Evolutionary conservation across 805 yeast genomes (phyloP), one percentile per base, ranked within the genome.

Genomic region (Sugiyamaella valdiviana): DNA sequence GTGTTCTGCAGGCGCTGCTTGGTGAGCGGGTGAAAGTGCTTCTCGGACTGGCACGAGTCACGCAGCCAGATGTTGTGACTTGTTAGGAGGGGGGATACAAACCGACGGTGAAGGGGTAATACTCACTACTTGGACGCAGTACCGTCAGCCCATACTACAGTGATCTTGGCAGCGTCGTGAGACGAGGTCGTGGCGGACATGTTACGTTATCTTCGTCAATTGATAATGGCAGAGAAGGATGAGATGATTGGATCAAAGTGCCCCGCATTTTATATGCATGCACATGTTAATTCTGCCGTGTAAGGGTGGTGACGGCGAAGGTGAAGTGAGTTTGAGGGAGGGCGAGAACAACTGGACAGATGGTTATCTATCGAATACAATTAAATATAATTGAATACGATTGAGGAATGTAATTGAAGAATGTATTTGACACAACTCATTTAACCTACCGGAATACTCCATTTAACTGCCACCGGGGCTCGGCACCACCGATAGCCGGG

Each of bases 1-100:
- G 83, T 75, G 56, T 80, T 76, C 42, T 78, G 68, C 20, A 80
- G 63, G 44, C 86, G 64, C 62, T 82, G 87, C 56, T 76, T 78
- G 29, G 87, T 82, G 42, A 65, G 58, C 2, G 72, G 64, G 58
- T 75, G 80, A 63, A 71, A 79, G 62, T 85, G 80, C 23, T 68
- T 54, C 9, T 65, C 62, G 53, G 85, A 81, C 52, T 74, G 82
- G 55, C 87, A 82, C 56, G 75, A 73, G 61, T 82, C 87, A 42
- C 87, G 67, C 16, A 82, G 68, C 86, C 86, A 82, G 41, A 82
- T 70, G 59, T 74, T 61, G 58, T 78, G 79, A 51, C 57, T 55
- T 14, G n/a, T 22, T 35, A 20, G 38, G 16, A n/a, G n/a, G n/a
- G n/a, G n/a, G n/a, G 6, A 9, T 20, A 36, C 24, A n/a, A 12